A percentile compares a stretch with the other conserved stretches of the same genome.
Conservation (phyloP, 2,329 filamentous ascomycete species). For the Aspergillus aculeatus region DNA sequence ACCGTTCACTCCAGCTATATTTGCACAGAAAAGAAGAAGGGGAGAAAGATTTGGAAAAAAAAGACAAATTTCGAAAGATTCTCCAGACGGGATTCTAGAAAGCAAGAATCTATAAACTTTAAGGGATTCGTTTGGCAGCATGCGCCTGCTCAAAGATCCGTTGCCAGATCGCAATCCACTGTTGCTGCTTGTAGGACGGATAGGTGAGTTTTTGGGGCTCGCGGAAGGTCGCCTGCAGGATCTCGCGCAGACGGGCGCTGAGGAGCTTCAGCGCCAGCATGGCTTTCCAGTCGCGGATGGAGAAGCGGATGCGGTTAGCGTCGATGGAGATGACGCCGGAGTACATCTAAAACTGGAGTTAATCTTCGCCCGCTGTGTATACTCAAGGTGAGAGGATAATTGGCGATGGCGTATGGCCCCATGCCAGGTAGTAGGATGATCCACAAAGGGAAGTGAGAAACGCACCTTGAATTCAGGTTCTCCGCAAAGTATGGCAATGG, state of each 20-base stretch:
- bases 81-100: neutral
- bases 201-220: slow-evolving; percentile 36
- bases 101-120: neutral
- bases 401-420: neutral
- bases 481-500: slow-evolving; percentile 79
- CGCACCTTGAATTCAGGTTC: slow-evolving; percentile 81
- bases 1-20: neutral
- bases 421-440: neutral
- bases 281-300: slow-evolving; percentile 82
- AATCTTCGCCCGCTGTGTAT: neutral
- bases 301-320: slow-evolving; percentile 80
- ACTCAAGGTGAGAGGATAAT: neutral
- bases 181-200: slow-evolving; percentile 62
- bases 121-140: slow-evolving; percentile 17
- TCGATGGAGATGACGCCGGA: slow-evolving; percentile 84
- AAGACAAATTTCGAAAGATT: neutral
- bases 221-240: slow-evolving; percentile 67
- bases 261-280: slow-evolving; percentile 86
- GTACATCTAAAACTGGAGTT: slow-evolving; percentile 61
- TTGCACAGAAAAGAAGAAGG: too few relatives aligned
- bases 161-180: slow-evolving; percentile 74
- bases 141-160: slow-evolving; percentile 56
- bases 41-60: neutral
- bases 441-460: slow-evolving; percentile 3
- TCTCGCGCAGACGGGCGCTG: slow-evolving; percentile 69